Percentiles rank a stretch among this genome's conserved stretches.
These are phyloP conservation scores for Rhododendron ovatum DNA, from an alignment of 148 eudicot species.

Conservation along the genomic window DNA sequence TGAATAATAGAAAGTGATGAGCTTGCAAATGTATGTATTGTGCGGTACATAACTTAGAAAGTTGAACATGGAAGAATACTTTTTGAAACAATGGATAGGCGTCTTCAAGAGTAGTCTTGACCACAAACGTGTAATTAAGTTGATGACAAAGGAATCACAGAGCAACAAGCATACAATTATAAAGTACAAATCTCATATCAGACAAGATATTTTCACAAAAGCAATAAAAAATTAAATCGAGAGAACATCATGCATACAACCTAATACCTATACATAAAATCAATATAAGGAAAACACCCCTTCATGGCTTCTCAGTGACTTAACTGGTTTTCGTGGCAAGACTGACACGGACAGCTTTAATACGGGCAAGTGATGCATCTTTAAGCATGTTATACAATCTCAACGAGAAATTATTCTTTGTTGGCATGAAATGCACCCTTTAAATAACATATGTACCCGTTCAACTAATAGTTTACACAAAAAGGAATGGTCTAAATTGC, in stretches of 20 bases:
- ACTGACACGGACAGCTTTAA: neutral
- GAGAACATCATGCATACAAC: neutral
- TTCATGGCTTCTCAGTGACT: neutral
- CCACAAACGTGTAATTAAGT: neutral
- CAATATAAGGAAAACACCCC: neutral
- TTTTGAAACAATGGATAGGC: neutral
- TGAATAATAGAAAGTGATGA: neutral
- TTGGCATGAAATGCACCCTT: conserved; percentile 1
- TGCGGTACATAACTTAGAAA: neutral
- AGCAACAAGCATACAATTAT: neutral
- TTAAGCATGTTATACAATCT: neutral
- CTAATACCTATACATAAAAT: neutral
- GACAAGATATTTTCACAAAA: neutral
- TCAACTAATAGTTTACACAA: neutral
- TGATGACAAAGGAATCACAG: neutral
- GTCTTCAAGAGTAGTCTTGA: neutral
- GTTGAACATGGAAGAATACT: neutral
- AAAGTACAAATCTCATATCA: neutral
- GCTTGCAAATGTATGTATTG: neutral
- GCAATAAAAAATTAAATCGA: neutral
- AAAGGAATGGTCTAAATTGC: neutral
- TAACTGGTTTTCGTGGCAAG: neutral
- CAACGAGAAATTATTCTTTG: neutral
- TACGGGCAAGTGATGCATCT: neutral
- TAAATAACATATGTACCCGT: neutral